phyloP scores from a whole-genome alignment of 2,329 filamentous ascomycete species.

The Whalleya microplaca region DNA sequence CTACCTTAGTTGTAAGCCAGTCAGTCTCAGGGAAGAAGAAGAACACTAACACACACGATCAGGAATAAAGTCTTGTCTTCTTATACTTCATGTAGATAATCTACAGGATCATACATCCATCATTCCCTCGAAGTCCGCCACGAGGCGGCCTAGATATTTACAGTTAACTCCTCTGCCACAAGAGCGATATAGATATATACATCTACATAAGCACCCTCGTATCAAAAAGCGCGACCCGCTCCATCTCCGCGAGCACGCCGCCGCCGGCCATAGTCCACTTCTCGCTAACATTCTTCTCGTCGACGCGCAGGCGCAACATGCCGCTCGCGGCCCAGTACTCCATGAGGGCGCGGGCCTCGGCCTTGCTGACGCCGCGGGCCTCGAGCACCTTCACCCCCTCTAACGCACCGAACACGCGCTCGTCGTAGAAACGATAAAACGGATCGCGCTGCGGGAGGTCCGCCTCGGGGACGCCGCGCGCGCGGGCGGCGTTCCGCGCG shows the following conservation, averaged over 20 bases:
- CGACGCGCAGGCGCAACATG: conserved; percentile 70
- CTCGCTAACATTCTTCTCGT: conserved; percentile 73
- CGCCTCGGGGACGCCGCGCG: conserved; percentile 40
- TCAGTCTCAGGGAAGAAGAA: too few relatives aligned
- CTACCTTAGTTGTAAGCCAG: too few relatives aligned
- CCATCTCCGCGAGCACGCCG: conserved; percentile 82
- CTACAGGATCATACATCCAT: too few relatives aligned
- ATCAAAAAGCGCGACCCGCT: conserved; percentile 60
- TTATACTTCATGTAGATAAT: too few relatives aligned
- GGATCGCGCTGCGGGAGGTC: conserved; percentile 53
- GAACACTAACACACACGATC: too few relatives aligned
- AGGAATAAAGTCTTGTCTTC: too few relatives aligned
- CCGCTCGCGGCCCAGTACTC: conserved; percentile 94
- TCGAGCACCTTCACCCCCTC: conserved; percentile 56
- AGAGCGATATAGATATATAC: too few relatives aligned
- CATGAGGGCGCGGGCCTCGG: conserved; percentile 78
- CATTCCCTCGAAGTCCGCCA: too few relatives aligned
- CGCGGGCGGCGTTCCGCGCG: conserved; percentile 54
- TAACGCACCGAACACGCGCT: conserved; percentile 57
- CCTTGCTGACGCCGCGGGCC: conserved; percentile 70
- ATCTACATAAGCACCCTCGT: conserved; percentile 10
- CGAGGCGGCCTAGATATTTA: too few relatives aligned
- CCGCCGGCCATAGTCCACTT: conserved; percentile 83
- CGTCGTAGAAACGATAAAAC: conserved; percentile 60
- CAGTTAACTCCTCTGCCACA: too few relatives aligned